Percentiles rank a stretch among this genome's conserved stretches.
These are phyloP conservation scores for Kickxella alabastrina DNA, from an alignment of 192 early-diverging fungal species.

Conservation along the genomic window DNA sequence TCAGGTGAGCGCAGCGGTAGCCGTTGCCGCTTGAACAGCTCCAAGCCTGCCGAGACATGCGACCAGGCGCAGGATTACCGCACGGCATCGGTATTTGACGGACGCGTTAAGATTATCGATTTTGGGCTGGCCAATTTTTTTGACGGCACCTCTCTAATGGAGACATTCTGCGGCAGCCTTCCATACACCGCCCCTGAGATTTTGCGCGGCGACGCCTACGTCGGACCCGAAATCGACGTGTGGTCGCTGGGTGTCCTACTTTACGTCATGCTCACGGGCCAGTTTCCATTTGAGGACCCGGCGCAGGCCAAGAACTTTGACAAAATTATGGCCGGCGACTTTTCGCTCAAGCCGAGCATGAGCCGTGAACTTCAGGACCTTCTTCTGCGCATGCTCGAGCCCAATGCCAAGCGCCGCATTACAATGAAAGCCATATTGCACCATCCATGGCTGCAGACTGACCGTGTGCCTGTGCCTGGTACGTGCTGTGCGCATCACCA, in stretches of 20 bases:
- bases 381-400: slow-evolving; percentile 49
- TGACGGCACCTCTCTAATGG: slow-evolving; percentile 59
- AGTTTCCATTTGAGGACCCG: slow-evolving; percentile 60
- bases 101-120: slow-evolving; percentile 80
- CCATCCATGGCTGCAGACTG: slow-evolving; percentile 33
- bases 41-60: not conserved
- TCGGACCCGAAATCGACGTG: slow-evolving; percentile 91
- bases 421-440: slow-evolving; percentile 20
- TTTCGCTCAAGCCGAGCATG: slow-evolving; percentile 38
- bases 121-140: slow-evolving; percentile 89
- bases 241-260: slow-evolving; percentile 93
- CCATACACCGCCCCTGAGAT: slow-evolving; percentile 91
- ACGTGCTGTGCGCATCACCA: slow-evolving; percentile 21
- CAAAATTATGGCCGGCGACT: slow-evolving; percentile 56
- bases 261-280: slow-evolving; percentile 78
- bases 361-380: slow-evolving; percentile 39
- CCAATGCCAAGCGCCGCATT: slow-evolving; percentile 29
- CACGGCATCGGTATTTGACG: slow-evolving; percentile 26
- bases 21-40: not conserved
- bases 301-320: slow-evolving; percentile 51
- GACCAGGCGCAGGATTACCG: not conserved
- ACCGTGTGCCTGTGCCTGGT: slow-evolving; percentile 1
- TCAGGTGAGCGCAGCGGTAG: not conserved
- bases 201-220: slow-evolving; percentile 83
- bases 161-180: slow-evolving; percentile 90